Evolutionary conservation across 1,284 basidiomycete species (phyloP).

Genomic region (Fomes fomentarius): DNA sequence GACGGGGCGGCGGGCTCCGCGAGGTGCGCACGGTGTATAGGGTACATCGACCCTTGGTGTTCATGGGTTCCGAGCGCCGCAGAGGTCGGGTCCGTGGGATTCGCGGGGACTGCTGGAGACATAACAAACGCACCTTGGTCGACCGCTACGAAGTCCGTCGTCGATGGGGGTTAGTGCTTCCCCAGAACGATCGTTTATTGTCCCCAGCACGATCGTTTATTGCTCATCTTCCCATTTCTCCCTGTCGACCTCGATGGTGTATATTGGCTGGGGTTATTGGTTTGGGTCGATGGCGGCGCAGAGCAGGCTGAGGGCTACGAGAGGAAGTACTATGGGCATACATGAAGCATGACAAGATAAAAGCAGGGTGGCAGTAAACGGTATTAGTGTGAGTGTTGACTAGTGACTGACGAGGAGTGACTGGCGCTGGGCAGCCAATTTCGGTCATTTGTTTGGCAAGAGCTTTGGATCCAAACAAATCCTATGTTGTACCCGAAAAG

Average conservation of each 20-base stretch:
- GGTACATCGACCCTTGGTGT: constrained; percentile 70
- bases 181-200: too few relatives aligned
- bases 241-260: constrained; percentile 84
- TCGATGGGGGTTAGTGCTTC: constrained; percentile 80
- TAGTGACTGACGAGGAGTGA: neutral
- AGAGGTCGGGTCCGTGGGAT: neutral
- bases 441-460: constrained; percentile 22
- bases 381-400: neutral
- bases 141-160: constrained; percentile 86
- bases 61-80: constrained; percentile 66
- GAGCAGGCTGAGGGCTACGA: constrained; percentile 79
- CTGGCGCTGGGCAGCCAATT: constrained; percentile 8
- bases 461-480: constrained; percentile 23
- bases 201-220: constrained; percentile 81
- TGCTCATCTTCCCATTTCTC: constrained; percentile 81
- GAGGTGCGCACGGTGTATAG: constrained; percentile 77
- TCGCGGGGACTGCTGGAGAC: neutral
- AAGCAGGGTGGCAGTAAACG: neutral
- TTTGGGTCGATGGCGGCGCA: constrained; percentile 87
- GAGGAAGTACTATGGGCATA: constrained; percentile 29
- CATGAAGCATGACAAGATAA: constrained; percentile 19
- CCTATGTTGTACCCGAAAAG: neutral
- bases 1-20: constrained; percentile 86
- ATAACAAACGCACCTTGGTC: constrained; percentile 78
- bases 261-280: constrained; percentile 92